A percentile compares a stretch with the other conserved stretches of the same genome.
phyloP scores from a whole-genome alignment of 805 yeast genomes.

The Candida vaughaniae region DNA sequence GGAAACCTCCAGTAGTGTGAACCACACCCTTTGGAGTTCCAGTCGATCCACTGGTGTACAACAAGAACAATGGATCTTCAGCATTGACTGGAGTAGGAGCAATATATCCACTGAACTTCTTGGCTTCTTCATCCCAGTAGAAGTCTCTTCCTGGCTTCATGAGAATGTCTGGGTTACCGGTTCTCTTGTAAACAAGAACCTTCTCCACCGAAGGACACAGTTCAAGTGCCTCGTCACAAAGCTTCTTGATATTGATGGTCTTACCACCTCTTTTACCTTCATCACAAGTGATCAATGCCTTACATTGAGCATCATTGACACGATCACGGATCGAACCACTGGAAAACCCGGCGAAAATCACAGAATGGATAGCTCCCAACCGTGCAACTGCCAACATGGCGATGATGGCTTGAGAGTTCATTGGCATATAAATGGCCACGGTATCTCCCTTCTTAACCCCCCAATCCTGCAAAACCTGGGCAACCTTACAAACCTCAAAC shows the following conservation, averaged over 20 bases:
- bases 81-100: constrained; percentile 75
- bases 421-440: constrained; percentile 83
- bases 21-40: constrained; percentile 88
- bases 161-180: constrained; percentile 57
- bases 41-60: constrained; percentile 85
- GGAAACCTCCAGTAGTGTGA: constrained; percentile 78
- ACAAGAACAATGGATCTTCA: constrained; percentile 80
- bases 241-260: constrained; percentile 74
- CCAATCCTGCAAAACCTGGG: constrained; percentile 63
- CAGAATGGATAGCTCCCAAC: constrained; percentile 83
- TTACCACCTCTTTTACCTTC: constrained; percentile 84
- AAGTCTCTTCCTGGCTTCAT: constrained; percentile 60
- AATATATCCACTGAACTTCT: constrained; percentile 62
- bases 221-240: constrained; percentile 75
- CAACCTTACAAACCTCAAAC: constrained; percentile 66
- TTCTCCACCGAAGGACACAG: constrained; percentile 65
- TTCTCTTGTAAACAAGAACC: constrained; percentile 72
- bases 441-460: constrained; percentile 82
- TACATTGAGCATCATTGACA: constrained; percentile 68
- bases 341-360: constrained; percentile 82
- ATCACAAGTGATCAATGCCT: constrained; percentile 74
- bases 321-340: constrained; percentile 71
- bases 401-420: constrained; percentile 77
- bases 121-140: constrained; percentile 74
- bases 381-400: constrained; percentile 76